phyloP scores from a whole-genome alignment of 129 eudicot genomes.

The Dittrichia graveolens region DNA sequence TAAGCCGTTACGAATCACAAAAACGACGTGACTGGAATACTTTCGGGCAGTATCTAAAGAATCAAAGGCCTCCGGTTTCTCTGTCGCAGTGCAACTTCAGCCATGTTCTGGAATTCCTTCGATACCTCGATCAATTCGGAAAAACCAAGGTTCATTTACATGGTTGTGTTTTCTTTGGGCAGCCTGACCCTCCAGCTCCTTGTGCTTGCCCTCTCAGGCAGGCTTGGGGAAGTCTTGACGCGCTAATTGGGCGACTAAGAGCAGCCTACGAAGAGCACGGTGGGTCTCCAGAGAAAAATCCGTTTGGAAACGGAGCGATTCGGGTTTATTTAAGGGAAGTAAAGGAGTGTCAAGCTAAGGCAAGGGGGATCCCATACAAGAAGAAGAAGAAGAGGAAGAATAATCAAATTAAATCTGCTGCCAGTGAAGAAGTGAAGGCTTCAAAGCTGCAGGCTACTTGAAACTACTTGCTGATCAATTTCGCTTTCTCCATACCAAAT shows the following conservation, averaged over 20 bases:
- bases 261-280: slow-evolving; percentile 90
- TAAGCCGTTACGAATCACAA: slow-evolving; percentile 83
- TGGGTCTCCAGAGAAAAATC: slow-evolving; percentile 69
- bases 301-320: slow-evolving; percentile 77
- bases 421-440: slow-evolving; percentile 38
- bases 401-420: slow-evolving; percentile 31
- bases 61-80: slow-evolving; percentile 68
- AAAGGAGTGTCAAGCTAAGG: slow-evolving; percentile 81
- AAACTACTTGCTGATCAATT: slow-evolving; percentile 22
- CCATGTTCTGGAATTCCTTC: slow-evolving; percentile 73
- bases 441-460: slow-evolving; percentile 43
- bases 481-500: slow-evolving; percentile 28
- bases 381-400: slow-evolving; percentile 72
- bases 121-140: slow-evolving; percentile 90
- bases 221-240: slow-evolving; percentile 95
- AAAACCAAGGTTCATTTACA: slow-evolving; percentile 82
- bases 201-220: slow-evolving; percentile 83
- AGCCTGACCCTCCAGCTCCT: slow-evolving; percentile 93
- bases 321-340: slow-evolving; percentile 70
- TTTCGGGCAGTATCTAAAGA: slow-evolving; percentile 76
- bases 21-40: slow-evolving; percentile 91
- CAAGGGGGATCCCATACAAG: slow-evolving; percentile 74
- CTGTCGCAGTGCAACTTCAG: slow-evolving; percentile 57
- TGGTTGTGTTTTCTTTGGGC: slow-evolving; percentile 81
- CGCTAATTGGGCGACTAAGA: slow-evolving; percentile 78